These are phyloP conservation scores for Adansonia gregorii DNA, from an alignment of 441 rosid species.

Conservation along the genomic window DNA sequence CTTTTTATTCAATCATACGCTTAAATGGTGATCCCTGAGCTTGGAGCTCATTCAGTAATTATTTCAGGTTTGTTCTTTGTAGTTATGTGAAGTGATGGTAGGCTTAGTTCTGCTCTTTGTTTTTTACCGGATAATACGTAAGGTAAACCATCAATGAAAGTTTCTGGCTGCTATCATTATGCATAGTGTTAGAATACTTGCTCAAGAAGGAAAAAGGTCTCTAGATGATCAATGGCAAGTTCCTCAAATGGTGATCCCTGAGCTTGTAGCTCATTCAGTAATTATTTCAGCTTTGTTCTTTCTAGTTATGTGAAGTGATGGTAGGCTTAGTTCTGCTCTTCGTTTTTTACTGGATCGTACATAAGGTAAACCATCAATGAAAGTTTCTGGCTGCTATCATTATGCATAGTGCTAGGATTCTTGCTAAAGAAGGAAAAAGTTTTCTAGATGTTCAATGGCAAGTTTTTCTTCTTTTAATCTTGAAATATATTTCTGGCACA, in stretches of 20 bases:
- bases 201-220: neutral
- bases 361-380: neutral
- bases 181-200: neutral
- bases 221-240: neutral
- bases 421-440: neutral
- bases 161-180: neutral
- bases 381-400: neutral
- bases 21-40: neutral
- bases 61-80: neutral
- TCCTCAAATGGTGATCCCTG: neutral
- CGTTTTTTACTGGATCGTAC: neutral
- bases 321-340: neutral
- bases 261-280: neutral
- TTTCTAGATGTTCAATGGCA: conserved; percentile 7
- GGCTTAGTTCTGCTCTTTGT: neutral
- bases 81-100: neutral
- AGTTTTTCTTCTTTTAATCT: conserved; percentile 5
- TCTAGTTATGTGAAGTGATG: neutral
- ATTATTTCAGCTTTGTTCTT: neutral
- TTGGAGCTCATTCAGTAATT: neutral
- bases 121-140: neutral
- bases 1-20: neutral
- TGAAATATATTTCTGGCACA: neutral
- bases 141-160: neutral
- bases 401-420: neutral